These are phyloP conservation scores for Zymoseptoria crescenta DNA, from an alignment of 2,329 filamentous ascomycete genomes.

Conservation along the genomic window DNA sequence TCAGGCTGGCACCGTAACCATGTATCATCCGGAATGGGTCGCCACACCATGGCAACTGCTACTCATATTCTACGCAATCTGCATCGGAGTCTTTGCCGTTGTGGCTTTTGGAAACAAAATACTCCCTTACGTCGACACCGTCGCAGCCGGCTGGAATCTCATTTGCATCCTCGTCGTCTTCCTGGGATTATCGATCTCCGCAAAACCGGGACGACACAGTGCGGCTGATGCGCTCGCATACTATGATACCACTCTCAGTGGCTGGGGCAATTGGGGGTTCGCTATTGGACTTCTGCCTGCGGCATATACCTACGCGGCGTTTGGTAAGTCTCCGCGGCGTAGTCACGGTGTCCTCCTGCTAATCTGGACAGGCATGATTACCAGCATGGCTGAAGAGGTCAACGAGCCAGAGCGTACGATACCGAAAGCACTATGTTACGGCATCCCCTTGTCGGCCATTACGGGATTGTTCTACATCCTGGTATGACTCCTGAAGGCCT, in stretches of 20 bases:
- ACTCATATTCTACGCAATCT: slow-evolving; percentile 62
- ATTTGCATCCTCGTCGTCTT: slow-evolving; percentile 49
- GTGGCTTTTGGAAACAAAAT: slow-evolving; percentile 60
- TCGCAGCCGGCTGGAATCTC: slow-evolving; percentile 49
- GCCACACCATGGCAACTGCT: slow-evolving; percentile 57
- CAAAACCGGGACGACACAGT: slow-evolving; percentile 46
- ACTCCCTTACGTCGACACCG: slow-evolving; percentile 54
- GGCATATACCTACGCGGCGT: slow-evolving; percentile 33
- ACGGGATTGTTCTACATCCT: slow-evolving; percentile 40
- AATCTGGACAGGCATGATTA: slow-evolving; percentile 52
- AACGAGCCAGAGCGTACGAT: background rate
- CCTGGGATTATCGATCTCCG: slow-evolving; percentile 47
- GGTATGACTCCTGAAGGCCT: background rate
- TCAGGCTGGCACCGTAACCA: slow-evolving; percentile 37
- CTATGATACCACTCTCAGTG: slow-evolving; percentile 48
- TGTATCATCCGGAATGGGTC: slow-evolving; percentile 47
- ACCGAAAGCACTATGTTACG: slow-evolving; percentile 15
- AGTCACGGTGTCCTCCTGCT: background rate
- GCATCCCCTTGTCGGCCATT: slow-evolving; percentile 46
- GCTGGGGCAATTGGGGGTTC: slow-evolving; percentile 53
- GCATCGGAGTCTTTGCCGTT: slow-evolving; percentile 55
- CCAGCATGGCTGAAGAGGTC: slow-evolving; percentile 5
- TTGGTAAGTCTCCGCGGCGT: slow-evolving; percentile 46
- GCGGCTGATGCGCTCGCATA: slow-evolving; percentile 46
- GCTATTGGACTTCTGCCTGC: slow-evolving; percentile 53